Evolutionary conservation across 2,329 filamentous ascomycete genomes (phyloP).

Genomic region (Ambrosiella cleistominuta): DNA sequence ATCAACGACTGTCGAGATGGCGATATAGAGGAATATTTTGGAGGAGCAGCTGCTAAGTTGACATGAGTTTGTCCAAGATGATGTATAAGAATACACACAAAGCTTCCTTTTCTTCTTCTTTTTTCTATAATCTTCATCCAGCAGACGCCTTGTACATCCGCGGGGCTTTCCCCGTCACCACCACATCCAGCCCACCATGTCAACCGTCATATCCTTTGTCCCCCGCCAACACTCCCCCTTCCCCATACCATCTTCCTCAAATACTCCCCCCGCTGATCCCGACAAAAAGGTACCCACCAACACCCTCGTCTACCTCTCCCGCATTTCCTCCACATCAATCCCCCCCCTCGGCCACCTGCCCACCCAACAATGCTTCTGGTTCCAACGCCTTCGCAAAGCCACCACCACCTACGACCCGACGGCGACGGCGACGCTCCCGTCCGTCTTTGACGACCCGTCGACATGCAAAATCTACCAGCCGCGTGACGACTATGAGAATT

Average conservation of each 20-base stretch:
- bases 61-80: neutral
- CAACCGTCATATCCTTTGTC: neutral
- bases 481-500: slow-evolving; percentile 21
- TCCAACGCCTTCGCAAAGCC: slow-evolving; percentile 15
- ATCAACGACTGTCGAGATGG: neutral
- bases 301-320: neutral
- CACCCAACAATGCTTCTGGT: slow-evolving; percentile 20
- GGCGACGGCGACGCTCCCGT: slow-evolving; percentile 22
- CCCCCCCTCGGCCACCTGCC: slow-evolving; percentile 19
- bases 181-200: neutral
- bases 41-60: neutral
- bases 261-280: neutral
- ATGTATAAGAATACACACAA: neutral
- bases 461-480: slow-evolving; percentile 22
- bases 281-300: neutral
- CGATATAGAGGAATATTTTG: neutral
- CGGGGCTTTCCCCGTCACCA: too few species aligned
- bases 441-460: slow-evolving; percentile 24
- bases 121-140: too few species aligned
- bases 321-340: neutral
- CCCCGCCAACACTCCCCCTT: neutral
- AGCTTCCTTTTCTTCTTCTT: neutral
- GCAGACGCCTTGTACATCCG: too few species aligned
- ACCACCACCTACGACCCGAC: slow-evolving; percentile 13
- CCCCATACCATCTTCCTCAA: neutral